phyloP scores from a whole-genome alignment of 2,329 filamentous ascomycete genomes.

The Leptographium radiaticola region DNA sequence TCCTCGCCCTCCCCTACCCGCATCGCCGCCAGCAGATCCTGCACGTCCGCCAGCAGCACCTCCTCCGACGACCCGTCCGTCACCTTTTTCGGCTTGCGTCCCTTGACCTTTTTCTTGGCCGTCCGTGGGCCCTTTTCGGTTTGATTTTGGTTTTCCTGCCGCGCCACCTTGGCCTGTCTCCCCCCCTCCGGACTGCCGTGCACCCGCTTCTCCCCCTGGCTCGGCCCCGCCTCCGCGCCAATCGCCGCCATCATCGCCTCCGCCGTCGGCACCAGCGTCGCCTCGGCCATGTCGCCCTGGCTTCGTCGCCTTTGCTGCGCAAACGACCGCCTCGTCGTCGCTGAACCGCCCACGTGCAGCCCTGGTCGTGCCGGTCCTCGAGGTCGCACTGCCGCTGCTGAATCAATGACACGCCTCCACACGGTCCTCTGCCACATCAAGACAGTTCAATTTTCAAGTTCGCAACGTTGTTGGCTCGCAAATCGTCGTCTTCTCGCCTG shows the following conservation, averaged over 20 bases:
- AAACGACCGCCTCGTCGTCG: no score
- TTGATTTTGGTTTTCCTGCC: slow-evolving; percentile 7
- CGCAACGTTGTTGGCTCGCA: no score
- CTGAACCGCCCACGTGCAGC: no score
- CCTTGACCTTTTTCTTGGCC: slow-evolving; percentile 37
- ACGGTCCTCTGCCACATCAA: no score
- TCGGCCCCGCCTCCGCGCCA: no score
- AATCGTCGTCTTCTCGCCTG: no score
- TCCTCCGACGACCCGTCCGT: slow-evolving; percentile 53
- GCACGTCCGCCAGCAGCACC: slow-evolving; percentile 51
- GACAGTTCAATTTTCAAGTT: no score
- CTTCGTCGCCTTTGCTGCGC: no score
- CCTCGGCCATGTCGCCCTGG: no score
- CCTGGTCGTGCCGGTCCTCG: no score
- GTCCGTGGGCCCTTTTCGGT: slow-evolving; percentile 11
- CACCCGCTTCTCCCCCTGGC: not conserved
- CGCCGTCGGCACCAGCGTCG: no score
- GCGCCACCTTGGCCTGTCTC: not conserved
- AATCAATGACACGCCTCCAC: not conserved
- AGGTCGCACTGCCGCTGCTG: not conserved
- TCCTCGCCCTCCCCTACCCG: slow-evolving; percentile 16
- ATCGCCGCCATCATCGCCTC: no score
- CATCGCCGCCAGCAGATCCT: slow-evolving; percentile 35
- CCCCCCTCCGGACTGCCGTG: not conserved
- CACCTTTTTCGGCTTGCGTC: slow-evolving; percentile 38